Conservation (phyloP, 2,329 filamentous ascomycete species). For the Thielaviopsis punctulata region DNA sequence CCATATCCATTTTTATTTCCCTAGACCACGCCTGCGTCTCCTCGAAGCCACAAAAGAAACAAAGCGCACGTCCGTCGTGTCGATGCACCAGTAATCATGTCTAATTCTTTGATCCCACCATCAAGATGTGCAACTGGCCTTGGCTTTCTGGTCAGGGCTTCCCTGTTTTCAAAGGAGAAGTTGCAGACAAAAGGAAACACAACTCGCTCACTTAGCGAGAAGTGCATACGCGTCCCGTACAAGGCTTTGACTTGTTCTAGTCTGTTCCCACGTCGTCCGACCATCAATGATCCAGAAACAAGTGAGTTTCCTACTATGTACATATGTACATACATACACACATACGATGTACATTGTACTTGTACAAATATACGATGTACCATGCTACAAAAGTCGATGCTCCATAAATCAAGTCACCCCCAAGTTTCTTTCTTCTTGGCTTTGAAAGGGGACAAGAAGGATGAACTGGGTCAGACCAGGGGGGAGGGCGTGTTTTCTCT, state of each 20-base stretch:
- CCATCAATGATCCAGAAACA: constrained; percentile 6
- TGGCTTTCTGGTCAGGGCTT: not conserved
- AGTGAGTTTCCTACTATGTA: no score
- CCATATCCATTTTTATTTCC: no score
- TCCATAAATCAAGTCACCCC: no score
- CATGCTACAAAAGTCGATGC: no score
- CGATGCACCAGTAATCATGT: not conserved
- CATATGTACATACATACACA: no score
- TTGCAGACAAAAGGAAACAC: not conserved
- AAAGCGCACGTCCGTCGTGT: not conserved
- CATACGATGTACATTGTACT: no score
- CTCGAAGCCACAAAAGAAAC: not conserved
- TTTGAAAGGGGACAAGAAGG: not conserved
- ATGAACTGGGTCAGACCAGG: not conserved
- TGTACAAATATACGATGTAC: no score
- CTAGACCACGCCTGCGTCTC: not conserved
- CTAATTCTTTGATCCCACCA: not conserved
- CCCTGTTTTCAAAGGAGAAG: not conserved
- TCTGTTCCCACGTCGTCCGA: constrained; percentile 2
- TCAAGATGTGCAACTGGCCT: not conserved
- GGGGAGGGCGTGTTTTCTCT: not conserved
- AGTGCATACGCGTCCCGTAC: constrained; percentile 2
- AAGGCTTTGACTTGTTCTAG: constrained; percentile 1
- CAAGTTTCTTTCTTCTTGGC: not conserved
- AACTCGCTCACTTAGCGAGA: not conserved